Conservation (phyloP, 1,139 yeast genomes). For the Kluyveromyces sp. region DNA sequence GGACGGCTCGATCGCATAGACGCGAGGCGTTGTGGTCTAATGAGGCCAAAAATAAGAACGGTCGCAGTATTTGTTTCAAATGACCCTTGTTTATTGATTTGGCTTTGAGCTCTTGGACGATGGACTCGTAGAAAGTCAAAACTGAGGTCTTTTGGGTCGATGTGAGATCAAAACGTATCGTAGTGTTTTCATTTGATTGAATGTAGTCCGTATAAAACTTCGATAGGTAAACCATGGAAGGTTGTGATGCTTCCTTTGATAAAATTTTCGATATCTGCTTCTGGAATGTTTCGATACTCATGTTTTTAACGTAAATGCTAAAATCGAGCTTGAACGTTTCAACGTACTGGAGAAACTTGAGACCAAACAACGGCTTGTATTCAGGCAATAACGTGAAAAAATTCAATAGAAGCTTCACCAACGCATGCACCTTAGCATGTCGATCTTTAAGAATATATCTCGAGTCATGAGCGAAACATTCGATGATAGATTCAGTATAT, state of each 20-base stretch:
- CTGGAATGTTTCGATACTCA: conserved; percentile 17
- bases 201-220: conserved; percentile 1
- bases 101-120: neutral
- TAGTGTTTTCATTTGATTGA: neutral
- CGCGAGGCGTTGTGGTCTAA: neutral
- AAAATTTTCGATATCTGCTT: conserved; percentile 15
- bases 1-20: neutral
- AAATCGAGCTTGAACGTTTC: conserved; percentile 19
- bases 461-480: conserved; percentile 23
- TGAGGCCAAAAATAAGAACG: neutral
- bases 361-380: conserved; percentile 23
- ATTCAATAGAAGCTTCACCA: conserved; percentile 26
- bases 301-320: conserved; percentile 23
- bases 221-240: conserved; percentile 1
- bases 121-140: neutral
- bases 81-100: neutral
- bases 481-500: conserved; percentile 15
- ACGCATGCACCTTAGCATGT: conserved; percentile 18
- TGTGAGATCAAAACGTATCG: neutral
- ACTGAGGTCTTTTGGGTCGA: too few relatives aligned
- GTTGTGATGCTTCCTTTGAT: neutral
- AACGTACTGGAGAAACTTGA: conserved; percentile 29
- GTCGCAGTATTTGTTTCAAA: conserved; percentile 1
- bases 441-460: conserved; percentile 22
- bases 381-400: conserved; percentile 20